phyloP scores from a whole-genome alignment of 1,284 basidiomycete species.

The Pisolithus thermaeus region DNA sequence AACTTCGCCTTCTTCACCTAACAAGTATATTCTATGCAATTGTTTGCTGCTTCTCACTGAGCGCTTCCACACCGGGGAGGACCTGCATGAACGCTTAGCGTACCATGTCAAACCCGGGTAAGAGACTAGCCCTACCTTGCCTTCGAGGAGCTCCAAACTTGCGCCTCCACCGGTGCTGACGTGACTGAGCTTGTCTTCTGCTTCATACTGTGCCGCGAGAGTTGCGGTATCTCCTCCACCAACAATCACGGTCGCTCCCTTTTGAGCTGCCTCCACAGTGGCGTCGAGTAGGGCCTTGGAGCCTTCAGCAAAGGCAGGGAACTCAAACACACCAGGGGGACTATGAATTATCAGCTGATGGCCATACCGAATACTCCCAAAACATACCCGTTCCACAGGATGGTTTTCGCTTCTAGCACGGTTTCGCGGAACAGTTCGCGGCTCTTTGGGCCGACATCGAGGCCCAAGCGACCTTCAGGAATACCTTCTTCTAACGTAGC shows the following conservation, averaged over 20 bases:
- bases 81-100: constrained; percentile 16
- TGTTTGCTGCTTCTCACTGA: constrained; percentile 22
- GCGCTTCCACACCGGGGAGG: constrained; percentile 22
- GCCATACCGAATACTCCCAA: background rate
- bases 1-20: background rate
- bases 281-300: constrained; percentile 86
- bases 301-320: constrained; percentile 85
- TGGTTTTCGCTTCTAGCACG: constrained; percentile 89
- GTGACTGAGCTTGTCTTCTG: constrained; percentile 90
- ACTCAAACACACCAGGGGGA: constrained; percentile 97
- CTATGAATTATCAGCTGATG: constrained; percentile 31
- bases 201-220: constrained; percentile 75
- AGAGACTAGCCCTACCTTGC: constrained; percentile 61
- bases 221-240: constrained; percentile 94
- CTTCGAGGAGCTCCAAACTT: constrained; percentile 92
- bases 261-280: constrained; percentile 81
- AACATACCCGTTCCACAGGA: constrained; percentile 92
- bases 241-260: constrained; percentile 90
- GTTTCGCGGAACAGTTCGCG: constrained; percentile 75
- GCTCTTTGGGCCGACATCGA: constrained; percentile 84
- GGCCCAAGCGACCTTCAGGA: constrained; percentile 91
- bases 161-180: constrained; percentile 98
- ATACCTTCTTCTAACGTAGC: constrained; percentile 87
- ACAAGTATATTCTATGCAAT: background rate
- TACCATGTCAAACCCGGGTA: background rate